Percentiles rank a stretch among this genome's conserved stretches.
Conservation (phyloP, 768 basidiomycete genomes). For the Paxillus involutus region DNA sequence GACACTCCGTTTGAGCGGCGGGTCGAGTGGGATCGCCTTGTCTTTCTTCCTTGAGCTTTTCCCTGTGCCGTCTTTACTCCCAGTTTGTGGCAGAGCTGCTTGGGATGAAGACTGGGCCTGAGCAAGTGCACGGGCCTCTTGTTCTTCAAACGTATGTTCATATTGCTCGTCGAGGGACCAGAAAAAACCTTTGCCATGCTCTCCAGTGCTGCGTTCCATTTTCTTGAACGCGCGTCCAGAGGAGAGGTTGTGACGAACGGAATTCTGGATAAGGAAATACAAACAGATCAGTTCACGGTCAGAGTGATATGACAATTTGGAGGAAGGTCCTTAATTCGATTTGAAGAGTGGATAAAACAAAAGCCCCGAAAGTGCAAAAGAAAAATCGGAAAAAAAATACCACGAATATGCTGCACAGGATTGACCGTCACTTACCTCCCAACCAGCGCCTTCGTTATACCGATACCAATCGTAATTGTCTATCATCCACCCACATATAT, state of each 20-base stretch:
- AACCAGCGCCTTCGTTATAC: slow-evolving; percentile 77
- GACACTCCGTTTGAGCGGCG: slow-evolving; percentile 67
- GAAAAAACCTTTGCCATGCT: slow-evolving; percentile 88
- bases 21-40: slow-evolving; percentile 52
- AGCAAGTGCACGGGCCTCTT: slow-evolving; percentile 52
- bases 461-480: slow-evolving; percentile 89
- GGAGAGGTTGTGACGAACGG: slow-evolving; percentile 93
- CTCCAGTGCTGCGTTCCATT: slow-evolving; percentile 79
- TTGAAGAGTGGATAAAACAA: too few species aligned
- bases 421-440: slow-evolving; percentile 68
- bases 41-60: slow-evolving; percentile 56
- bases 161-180: slow-evolving; percentile 86
- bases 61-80: slow-evolving; percentile 34
- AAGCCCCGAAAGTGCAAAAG: background rate
- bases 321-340: background rate
- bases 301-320: background rate
- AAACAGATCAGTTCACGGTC: slow-evolving; percentile 10
- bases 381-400: slow-evolving; percentile 1
- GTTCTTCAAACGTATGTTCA: slow-evolving; percentile 68
- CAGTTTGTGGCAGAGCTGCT: slow-evolving; percentile 15
- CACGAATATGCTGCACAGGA: background rate
- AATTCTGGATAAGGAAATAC: slow-evolving; percentile 56
- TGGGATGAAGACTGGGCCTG: slow-evolving; percentile 29
- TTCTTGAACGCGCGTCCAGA: slow-evolving; percentile 91
- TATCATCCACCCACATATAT: slow-evolving; percentile 91